Evolutionary conservation across 208 protist species (phyloP), one percentile per base, ranked within the genome.

Genomic region (Leishmania tropica): DNA sequence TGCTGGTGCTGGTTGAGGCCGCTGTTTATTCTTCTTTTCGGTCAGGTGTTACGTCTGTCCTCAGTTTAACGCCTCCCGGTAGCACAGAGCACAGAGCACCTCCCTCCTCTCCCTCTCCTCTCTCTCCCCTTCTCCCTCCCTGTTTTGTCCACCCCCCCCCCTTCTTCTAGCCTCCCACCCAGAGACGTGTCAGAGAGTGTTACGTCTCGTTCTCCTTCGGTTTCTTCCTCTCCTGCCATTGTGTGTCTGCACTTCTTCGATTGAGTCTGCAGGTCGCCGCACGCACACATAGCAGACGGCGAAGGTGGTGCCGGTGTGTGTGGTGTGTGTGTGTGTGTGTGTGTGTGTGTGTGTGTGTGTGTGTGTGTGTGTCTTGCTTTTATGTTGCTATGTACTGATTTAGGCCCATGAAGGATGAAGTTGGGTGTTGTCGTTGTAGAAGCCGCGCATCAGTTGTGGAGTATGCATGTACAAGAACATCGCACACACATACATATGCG

Each of bases 351-450:
- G n/a, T n/a, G n/a, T n/a, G n/a, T n/a, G n/a, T n/a, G n/a, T n/a
- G n/a, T n/a, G n/a, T n/a, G n/a, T n/a, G n/a, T n/a, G n/a, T n/a
- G n/a, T n/a, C n/a, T 64, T 75, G 76, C 40, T 78, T 76, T 70
- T 76, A 70, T 73, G n/a, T 75, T 48, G 54, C 76, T 77, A 53
- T 67, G 47, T 65, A 62, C 62, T 77, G 70, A 75, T 81, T 65
- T 81, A 21, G 31, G 8, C 5, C 35, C 17, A 6, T 35, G 28
- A 35, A 31, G 31, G 58, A 31, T 78, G n/a, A 21, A 4, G 15
- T 51, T 76, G 28, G 21, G 68, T 79, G 40, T 80, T 76, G 58
- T 60, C 37, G 1, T 65, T 70, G 42, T 78, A 47, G 42, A 75
- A 54, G 35, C 45, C 28, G 58, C 35, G 21, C 65, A 35, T 35